phyloP scores from a whole-genome alignment of 1,139 yeast genomes.

The Lodderomyces elongisporus region DNA sequence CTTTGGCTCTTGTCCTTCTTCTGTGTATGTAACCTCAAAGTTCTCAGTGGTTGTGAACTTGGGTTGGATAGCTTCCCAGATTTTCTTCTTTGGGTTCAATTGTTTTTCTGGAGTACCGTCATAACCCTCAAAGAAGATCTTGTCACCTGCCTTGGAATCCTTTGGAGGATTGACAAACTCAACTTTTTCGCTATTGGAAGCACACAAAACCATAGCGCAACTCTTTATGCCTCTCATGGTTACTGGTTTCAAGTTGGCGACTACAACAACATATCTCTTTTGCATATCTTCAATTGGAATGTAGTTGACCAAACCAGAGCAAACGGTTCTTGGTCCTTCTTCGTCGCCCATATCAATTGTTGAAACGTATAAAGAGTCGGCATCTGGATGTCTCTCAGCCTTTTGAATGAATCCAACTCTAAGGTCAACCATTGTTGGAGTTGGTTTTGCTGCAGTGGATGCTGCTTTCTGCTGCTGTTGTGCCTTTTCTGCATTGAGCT shows the following conservation, averaged over 20 bases:
- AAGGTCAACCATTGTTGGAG: conserved; percentile 83
- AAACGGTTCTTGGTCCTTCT: conserved; percentile 96
- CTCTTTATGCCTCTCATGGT: conserved; percentile 87
- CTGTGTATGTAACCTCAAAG: conserved; percentile 75
- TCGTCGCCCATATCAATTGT: conserved; percentile 96
- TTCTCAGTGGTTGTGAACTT: conserved; percentile 73
- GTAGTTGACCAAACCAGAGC: conserved; percentile 73
- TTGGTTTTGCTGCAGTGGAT: conserved; percentile 57
- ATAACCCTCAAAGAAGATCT: conserved; percentile 87
- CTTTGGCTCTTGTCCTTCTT: conserved; percentile 74
- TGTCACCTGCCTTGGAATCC: conserved; percentile 95
- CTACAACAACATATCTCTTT: conserved; percentile 45
- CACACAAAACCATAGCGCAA: conserved; percentile 95
- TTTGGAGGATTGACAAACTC: conserved; percentile 95
- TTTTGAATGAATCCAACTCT: conserved; percentile 96
- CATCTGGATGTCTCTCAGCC: conserved; percentile 96
- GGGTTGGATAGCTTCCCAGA: conserved; percentile 95
- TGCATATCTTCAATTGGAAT: conserved; percentile 45
- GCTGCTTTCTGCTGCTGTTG: conserved; percentile 55
- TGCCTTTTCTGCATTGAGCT: conserved; percentile 66
- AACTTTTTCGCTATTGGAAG: conserved; percentile 62
- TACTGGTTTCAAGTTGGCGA: conserved; percentile 61
- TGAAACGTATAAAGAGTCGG: conserved; percentile 92
- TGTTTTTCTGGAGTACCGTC: conserved; percentile 87
- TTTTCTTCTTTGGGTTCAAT: conserved; percentile 96